A percentile compares a stretch with the other conserved stretches of the same genome.
These are phyloP conservation scores for Penicillium sp. DNA, from an alignment of 2,329 filamentous ascomycete genomes.

Conservation along the genomic window DNA sequence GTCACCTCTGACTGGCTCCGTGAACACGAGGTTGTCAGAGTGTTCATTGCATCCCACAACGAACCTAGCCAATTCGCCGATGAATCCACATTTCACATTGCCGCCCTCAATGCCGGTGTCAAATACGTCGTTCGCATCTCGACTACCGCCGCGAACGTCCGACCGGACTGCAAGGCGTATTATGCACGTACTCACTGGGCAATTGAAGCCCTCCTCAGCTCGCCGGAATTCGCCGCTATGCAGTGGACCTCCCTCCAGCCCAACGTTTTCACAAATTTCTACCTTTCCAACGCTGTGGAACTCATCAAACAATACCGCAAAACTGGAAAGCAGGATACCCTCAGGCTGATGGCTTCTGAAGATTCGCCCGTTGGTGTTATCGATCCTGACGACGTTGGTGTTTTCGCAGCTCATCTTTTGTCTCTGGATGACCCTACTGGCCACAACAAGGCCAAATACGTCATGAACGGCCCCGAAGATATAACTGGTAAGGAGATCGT, in stretches of 20 bases:
- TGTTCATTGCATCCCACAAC: slow-evolving; percentile 44
- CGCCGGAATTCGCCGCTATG: slow-evolving; percentile 37
- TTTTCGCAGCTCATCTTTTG: slow-evolving; percentile 39
- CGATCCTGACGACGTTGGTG: slow-evolving; percentile 36
- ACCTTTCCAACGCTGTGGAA: slow-evolving; percentile 24
- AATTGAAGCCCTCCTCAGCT: slow-evolving; percentile 39
- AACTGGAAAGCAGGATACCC: slow-evolving; percentile 31
- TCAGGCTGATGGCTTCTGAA: slow-evolving; percentile 29
- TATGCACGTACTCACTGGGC: slow-evolving; percentile 45
- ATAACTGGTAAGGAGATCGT: slow-evolving; percentile 39
- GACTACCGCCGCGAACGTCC: slow-evolving; percentile 39
- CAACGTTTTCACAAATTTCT: slow-evolving; percentile 32
- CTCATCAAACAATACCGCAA: slow-evolving; percentile 36
- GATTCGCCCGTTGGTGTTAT: slow-evolving; percentile 34
- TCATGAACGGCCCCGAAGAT: slow-evolving; percentile 44
- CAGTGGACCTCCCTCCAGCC: slow-evolving; percentile 45
- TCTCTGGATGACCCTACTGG: slow-evolving; percentile 24
- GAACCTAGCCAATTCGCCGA: slow-evolving; percentile 42
- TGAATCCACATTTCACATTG: slow-evolving; percentile 40
- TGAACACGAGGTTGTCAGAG: slow-evolving; percentile 34
- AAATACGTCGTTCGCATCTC: slow-evolving; percentile 47
- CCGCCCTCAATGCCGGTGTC: slow-evolving; percentile 38
- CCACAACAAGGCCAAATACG: slow-evolving; percentile 38
- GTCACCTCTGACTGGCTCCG: slow-evolving; percentile 45
- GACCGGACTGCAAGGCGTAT: slow-evolving; percentile 35